phyloP scores from a whole-genome alignment of 257 asterid genomes.

The Gentiana dahurica region DNA sequence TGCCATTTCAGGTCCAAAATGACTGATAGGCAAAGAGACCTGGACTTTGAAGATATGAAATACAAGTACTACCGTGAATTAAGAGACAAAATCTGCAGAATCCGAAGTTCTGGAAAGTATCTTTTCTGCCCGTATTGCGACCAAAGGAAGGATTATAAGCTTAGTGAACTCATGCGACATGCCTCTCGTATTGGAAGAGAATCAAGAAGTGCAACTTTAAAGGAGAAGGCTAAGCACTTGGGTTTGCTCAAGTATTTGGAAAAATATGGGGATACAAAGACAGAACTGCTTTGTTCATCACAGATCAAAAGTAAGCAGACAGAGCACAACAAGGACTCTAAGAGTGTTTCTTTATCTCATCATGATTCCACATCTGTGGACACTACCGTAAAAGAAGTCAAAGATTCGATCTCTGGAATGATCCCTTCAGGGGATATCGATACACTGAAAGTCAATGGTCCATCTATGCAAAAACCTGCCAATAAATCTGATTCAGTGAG shows the following conservation, averaged over 20 bases:
- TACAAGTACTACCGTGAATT: conserved; percentile 40
- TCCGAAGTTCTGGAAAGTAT: conserved; percentile 36
- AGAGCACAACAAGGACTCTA: conserved; percentile 15
- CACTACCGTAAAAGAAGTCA: conserved; percentile 9
- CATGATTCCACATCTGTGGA: background rate
- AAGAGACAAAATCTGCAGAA: conserved; percentile 37
- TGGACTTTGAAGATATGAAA: conserved; percentile 41
- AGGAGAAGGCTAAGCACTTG: conserved; percentile 57
- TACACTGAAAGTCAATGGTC: conserved; percentile 6
- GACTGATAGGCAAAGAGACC: conserved; percentile 9
- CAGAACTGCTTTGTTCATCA: conserved; percentile 12
- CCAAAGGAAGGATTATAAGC: conserved; percentile 39
- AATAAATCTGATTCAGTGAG: conserved; percentile 1
- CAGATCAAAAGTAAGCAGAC: conserved; percentile 21
- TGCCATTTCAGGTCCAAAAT: conserved; percentile 1
- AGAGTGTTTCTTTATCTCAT: conserved; percentile 4
- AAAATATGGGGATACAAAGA: conserved; percentile 24
- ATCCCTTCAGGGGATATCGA: conserved; percentile 22
- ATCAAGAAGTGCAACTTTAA: conserved; percentile 49
- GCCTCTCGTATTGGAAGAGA: conserved; percentile 54
- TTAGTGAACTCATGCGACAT: conserved; percentile 52
- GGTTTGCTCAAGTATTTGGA: conserved; percentile 61
- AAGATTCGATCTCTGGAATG: conserved; percentile 15
- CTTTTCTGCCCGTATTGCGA: conserved; percentile 56
- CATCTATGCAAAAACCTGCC: background rate